Evolutionary conservation across 345 rosid species (phyloP).

Genomic region (Syzygium grande): DNA sequence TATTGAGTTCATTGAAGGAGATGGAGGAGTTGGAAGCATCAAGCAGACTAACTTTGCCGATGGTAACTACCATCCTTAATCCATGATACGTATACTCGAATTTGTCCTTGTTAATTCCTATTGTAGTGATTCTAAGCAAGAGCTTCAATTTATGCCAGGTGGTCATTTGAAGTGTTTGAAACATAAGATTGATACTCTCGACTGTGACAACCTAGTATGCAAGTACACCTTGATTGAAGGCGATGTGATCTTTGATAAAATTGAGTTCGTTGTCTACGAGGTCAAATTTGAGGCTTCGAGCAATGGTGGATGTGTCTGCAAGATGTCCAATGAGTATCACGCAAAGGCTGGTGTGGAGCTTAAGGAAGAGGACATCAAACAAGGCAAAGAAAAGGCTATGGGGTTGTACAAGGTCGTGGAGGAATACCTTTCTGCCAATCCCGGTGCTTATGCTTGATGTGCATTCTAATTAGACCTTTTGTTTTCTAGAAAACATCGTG

Average conservation of each 20-base stretch:
- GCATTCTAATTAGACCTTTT: too few relatives aligned
- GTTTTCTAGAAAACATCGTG: too few relatives aligned
- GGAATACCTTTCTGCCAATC: background rate
- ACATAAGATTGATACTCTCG: background rate
- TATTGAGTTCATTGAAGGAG: slow-evolving; percentile 17
- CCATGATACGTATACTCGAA: background rate
- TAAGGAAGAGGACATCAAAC: slow-evolving; percentile 2
- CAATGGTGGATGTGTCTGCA: background rate
- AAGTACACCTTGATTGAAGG: slow-evolving; percentile 3
- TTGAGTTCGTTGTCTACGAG: background rate
- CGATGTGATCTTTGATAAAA: background rate
- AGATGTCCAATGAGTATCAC: background rate
- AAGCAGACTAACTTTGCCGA: slow-evolving; percentile 7
- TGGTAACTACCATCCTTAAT: background rate
- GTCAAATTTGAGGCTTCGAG: background rate
- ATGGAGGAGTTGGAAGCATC: slow-evolving; percentile 33
- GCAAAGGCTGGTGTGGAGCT: background rate
- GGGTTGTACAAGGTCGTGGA: slow-evolving; percentile 1
- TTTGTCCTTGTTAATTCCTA: background rate
- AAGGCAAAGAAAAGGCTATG: slow-evolving; percentile 3
- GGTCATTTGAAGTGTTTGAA: background rate
- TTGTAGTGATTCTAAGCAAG: too few relatives aligned
- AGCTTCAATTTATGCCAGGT: background rate
- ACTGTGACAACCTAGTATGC: background rate
- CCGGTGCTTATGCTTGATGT: background rate